Evolutionary conservation across 1,284 basidiomycete genomes (phyloP), one percentile per base, ranked within the genome.

Genomic region (Sutorius eximius): DNA sequence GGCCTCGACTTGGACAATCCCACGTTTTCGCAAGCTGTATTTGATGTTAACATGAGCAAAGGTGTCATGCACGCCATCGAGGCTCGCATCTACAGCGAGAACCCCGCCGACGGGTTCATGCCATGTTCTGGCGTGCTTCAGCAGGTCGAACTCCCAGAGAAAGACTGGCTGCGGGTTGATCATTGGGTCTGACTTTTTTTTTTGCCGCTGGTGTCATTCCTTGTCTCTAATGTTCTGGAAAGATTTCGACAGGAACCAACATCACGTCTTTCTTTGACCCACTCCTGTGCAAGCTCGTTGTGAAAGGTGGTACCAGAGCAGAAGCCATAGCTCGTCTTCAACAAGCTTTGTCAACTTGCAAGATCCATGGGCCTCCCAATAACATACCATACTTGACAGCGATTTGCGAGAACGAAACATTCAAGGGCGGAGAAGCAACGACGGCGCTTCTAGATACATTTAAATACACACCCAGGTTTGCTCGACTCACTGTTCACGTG

Each of bases 121-220:
- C 87, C 87, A 2, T 80, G 77, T 42, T 81, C 86, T 11, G 87
- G 87, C 1, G 67, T 85, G 1, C 73, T 89, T 18, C 85, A 87
- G 59, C 59, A 75, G 45, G 85, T 87, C 1, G 62, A 74, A 12
- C 70, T 85, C 49, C 69, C 73, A 1, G 53, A 69, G 8, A 63
- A 68, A 27, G 68, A 71, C 5, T 82, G 81, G 78, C 60, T 85
- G n/a, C 69, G 85, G 15, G 66, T 83, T 34, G 82, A 85, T 47
- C 75, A 70, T 18, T 85, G 82, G 82, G 81, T 83, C 57, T 10
- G 52, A 48, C 13, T 27, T 20, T 33, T 16, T 18, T 40, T 33
- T 16, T 18, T 40, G 32, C 38, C 18, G 1, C 13, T 29, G 3
- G 4, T 15, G 4, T 32, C 7, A 7, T 36, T 32, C 4, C 10